Evolutionary conservation across 2,329 filamentous ascomycete genomes (phyloP), one percentile per base, ranked within the genome.

Genomic region (Colletotrichum chrysophilum): DNA sequence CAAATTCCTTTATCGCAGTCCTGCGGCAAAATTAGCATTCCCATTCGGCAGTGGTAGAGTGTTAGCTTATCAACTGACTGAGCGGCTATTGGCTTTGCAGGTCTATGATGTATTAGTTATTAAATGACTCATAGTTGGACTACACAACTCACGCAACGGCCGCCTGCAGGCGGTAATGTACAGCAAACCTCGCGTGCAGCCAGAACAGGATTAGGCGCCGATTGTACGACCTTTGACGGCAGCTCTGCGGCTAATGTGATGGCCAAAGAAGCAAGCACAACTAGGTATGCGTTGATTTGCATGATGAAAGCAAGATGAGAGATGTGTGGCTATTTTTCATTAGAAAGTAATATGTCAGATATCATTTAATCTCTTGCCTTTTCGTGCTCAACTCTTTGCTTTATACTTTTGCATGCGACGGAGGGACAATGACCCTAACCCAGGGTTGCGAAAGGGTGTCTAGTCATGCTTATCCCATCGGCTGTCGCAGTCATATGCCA

Each of bases 121-220:
- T 24, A 24, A 24, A 24, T 24, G 21, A 24, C 21, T 24, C 21
- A 24, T 24, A 24, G 21, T 24, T 24, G 21, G 21, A 24, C 21
- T 24, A 28, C 32, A n/a, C 0, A 4, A 48, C 38, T 48, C 38
- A 48, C 38, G 18, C 38, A 48, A 48, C 18, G 9, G n/a, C 2
- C 18, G 38, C 18, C 2, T 4, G 1, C 18, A n/a, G 38, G 3
- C 0, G 38, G 9, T 0, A 6, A 12, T 2, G 38, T n/a, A 6
- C 38, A 48, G 38, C 38, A 48, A 12, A n/a, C 18, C 4, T 48
- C 38, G 18, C 38, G 38, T n/a, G 38, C 18, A 2, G 38, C 38
- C 1, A 48, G 1, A n/a, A 48, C 38, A 4, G 38, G 18, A 4
- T 48, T 0, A 48, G 38, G 38, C 0, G 18, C 38, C 38, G 3